Evolutionary conservation across 768 basidiomycete species (phyloP).

Genomic region (Cystofilobasidium macerans): DNA sequence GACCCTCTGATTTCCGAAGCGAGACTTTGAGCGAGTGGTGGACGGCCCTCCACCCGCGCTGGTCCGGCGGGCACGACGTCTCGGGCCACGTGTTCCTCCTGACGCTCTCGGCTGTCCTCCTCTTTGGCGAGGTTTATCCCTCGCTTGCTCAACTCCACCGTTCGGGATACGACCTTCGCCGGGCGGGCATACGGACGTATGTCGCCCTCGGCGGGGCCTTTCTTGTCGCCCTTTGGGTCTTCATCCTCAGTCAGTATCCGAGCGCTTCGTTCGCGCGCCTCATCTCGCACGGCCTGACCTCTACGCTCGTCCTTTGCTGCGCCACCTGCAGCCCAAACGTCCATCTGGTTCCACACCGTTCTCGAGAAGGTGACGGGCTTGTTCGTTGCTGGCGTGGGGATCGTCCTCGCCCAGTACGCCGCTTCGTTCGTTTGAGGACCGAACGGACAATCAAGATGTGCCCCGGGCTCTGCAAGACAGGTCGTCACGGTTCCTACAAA

Average conservation of each 20-base stretch:
- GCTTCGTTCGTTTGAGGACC: slow-evolving; percentile 7
- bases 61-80: slow-evolving; percentile 25
- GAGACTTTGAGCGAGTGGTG: slow-evolving; percentile 1
- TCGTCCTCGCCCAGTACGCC: slow-evolving; percentile 16
- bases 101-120: slow-evolving; percentile 18
- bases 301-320: background rate
- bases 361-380: slow-evolving; percentile 23
- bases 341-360: slow-evolving; percentile 26
- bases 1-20: background rate
- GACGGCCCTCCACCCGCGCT: slow-evolving; percentile 15
- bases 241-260: slow-evolving; percentile 21
- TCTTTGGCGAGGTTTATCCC: slow-evolving; percentile 18
- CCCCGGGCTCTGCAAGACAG: too few relatives aligned
- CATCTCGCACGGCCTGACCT: background rate
- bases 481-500: too few relatives aligned
- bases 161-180: background rate
- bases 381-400: slow-evolving; percentile 13
- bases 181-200: background rate
- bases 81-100: slow-evolving; percentile 20
- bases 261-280: background rate
- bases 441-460: too few relatives aligned
- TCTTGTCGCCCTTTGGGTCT: slow-evolving; percentile 18
- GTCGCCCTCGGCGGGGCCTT: background rate
- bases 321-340: slow-evolving; percentile 19
- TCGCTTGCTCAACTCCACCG: slow-evolving; percentile 4